Percentiles rank a stretch among this genome's conserved stretches.
These are phyloP conservation scores for Berberis thunbergii DNA, from an alignment of 164 flowering plant species.

Conservation along the genomic window DNA sequence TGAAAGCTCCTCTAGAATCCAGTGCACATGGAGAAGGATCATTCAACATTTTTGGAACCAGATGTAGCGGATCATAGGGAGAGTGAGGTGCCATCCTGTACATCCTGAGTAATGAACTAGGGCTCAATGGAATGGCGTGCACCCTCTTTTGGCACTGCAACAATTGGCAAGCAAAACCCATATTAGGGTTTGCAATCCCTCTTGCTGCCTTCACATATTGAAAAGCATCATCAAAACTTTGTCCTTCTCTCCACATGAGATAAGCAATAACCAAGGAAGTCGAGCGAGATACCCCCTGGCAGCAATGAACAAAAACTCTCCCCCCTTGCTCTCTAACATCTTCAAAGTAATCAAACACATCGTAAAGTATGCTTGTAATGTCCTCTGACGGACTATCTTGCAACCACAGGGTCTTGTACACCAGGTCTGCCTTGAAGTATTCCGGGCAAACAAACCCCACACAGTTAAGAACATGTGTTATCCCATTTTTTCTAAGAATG, in stretches of 20 bases:
- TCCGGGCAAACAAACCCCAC: slow-evolving; percentile 81
- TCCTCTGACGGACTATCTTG: slow-evolving; percentile 85
- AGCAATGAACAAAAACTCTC: slow-evolving; percentile 72
- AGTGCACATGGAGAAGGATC: slow-evolving; percentile 57
- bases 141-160: slow-evolving; percentile 84
- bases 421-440: slow-evolving; percentile 69
- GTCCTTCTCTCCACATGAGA: slow-evolving; percentile 91
- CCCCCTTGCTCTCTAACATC: slow-evolving; percentile 75
- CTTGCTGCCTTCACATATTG: slow-evolving; percentile 81
- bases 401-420: slow-evolving; percentile 73
- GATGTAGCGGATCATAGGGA: slow-evolving; percentile 76
- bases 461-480: slow-evolving; percentile 73
- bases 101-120: slow-evolving; percentile 65
- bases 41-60: slow-evolving; percentile 73
- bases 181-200: slow-evolving; percentile 79
- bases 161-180: slow-evolving; percentile 90
- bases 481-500: slow-evolving; percentile 56
- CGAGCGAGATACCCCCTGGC: slow-evolving; percentile 83
- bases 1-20: slow-evolving; percentile 83
- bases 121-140: slow-evolving; percentile 79
- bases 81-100: slow-evolving; percentile 80
- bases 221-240: slow-evolving; percentile 85
- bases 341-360: slow-evolving; percentile 83
- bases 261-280: slow-evolving; percentile 81
- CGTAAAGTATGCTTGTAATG: slow-evolving; percentile 76